These are phyloP conservation scores for Stagonosporopsis rhizophila DNA, from an alignment of 2,329 filamentous ascomycete species.

Conservation along the genomic window DNA sequence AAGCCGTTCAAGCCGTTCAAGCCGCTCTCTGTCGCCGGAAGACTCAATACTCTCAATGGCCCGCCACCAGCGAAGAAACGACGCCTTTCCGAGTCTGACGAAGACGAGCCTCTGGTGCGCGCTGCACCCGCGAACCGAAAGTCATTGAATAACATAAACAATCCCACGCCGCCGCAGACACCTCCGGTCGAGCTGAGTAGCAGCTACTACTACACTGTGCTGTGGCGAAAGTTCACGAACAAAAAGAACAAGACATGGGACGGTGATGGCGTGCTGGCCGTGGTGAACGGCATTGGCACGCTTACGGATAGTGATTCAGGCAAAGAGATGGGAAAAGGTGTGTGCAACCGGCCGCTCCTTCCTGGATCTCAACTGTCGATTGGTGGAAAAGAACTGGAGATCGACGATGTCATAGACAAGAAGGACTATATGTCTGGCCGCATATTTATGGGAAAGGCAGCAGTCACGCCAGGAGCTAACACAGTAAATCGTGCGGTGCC, in stretches of 20 bases:
- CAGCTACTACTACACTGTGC: slow-evolving; percentile 54
- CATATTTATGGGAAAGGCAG: slow-evolving; percentile 50
- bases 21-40: slow-evolving; percentile 42
- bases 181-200: slow-evolving; percentile 36
- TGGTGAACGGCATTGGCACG: slow-evolving; percentile 64
- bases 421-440: slow-evolving; percentile 64
- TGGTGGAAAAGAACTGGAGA: slow-evolving; percentile 71
- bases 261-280: slow-evolving; percentile 70
- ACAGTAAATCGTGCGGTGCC: slow-evolving; percentile 22
- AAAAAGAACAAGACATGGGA: slow-evolving; percentile 84
- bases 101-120: slow-evolving; percentile 26
- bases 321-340: slow-evolving; percentile 66
- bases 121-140: slow-evolving; percentile 35
- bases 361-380: slow-evolving; percentile 68
- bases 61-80: slow-evolving; percentile 53
- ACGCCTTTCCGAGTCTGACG: slow-evolving; percentile 46
- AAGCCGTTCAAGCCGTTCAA: slow-evolving; percentile 43
- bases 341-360: slow-evolving; percentile 63
- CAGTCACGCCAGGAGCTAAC: slow-evolving; percentile 27
- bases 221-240: slow-evolving; percentile 69
- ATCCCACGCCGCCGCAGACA: slow-evolving; percentile 28
- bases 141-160: slow-evolving; percentile 38
- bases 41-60: slow-evolving; percentile 26
- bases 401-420: slow-evolving; percentile 67
- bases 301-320: slow-evolving; percentile 68